Base-by-base conservation (phyloP, 345 rosid genomes). In the Moringa oleifera region DNA sequence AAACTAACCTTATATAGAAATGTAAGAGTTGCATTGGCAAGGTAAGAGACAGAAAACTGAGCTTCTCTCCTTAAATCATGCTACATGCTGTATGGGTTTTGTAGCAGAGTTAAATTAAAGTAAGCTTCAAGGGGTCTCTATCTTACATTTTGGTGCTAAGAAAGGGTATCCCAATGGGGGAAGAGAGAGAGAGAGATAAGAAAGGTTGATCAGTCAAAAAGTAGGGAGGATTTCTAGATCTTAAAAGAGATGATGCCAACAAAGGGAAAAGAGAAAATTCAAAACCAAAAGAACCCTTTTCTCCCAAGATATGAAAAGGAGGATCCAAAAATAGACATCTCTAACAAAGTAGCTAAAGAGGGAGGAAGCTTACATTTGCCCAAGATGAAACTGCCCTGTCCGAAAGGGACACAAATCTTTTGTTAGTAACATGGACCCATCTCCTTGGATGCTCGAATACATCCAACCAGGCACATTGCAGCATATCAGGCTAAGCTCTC, bases 171-270 rank as follows among this genome's bases (percentile, higher is more conserved):
- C 33, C 33, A 28, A 28, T 28, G 33, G 33, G 8, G 3, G 8
- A 2, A 2, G 13, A 23, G 20, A 22, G 3, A 25, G 16, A 25
- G 24, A 54, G n/a, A 65, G 59, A 22, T 16, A 69, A n/a, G 71
- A 68, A 71, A 67, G 68, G 60, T 71, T 49, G 51, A n/a, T n/a
- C n/a, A 56, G 84, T 80, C 84, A 74, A 86, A 80, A 84, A 79
- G 54, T 51, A 2, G 54, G 64, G 58, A 23, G 53, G 50, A 51
- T 31, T 75, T 79, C 53, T 63, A 67, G 41, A 65, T 65, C 53
- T 54, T 53, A 52, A 61, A 62, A 69, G 37, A 69, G 63, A 62
- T 51, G 80, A 79, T 77, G 76, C 88, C 79, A 66, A 73, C 75
- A 80, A 77, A 77, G 82, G 71, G 76, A 47, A 23, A 18, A 20